These are phyloP conservation scores for Immersiella caudata DNA, from an alignment of 495 filamentous ascomycete genomes.

Conservation along the genomic window DNA sequence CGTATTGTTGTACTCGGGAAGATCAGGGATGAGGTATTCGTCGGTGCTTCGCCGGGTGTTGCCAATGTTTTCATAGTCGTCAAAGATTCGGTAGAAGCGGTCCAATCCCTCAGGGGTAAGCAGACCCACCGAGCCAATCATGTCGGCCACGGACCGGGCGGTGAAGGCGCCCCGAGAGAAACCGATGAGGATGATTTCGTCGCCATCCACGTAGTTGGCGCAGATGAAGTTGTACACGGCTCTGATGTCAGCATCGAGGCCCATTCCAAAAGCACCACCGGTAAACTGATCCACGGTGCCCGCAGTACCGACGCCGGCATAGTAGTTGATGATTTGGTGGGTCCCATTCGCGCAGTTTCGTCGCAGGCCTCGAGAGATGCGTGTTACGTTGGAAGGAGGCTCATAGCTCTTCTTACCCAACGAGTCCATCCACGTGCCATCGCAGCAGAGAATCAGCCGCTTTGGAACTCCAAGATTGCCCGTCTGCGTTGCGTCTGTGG, in stretches of 20 bases:
- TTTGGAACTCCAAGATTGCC: conserved; percentile 22
- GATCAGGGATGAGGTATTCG: conserved; percentile 26
- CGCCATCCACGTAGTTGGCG: conserved; percentile 63
- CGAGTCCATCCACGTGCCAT: conserved; percentile 46
- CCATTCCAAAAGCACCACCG: conserved; percentile 52
- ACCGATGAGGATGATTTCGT: conserved; percentile 68
- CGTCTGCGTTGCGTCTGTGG: not conserved
- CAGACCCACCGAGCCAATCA: conserved; percentile 63
- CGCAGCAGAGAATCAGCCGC: conserved; percentile 40
- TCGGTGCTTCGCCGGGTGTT: conserved; percentile 21
- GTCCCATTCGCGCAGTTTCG: conserved; percentile 38
- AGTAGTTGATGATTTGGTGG: conserved; percentile 50
- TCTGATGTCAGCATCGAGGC: conserved; percentile 54
- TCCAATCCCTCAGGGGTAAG: conserved; percentile 63
- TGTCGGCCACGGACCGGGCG: conserved; percentile 61
- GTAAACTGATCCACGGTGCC: conserved; percentile 48
- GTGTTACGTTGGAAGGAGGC: conserved; percentile 50
- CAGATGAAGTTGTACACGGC: conserved; percentile 67
- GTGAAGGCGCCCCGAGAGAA: conserved; percentile 75
- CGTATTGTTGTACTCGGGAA: conserved; percentile 28
- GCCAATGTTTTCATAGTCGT: conserved; percentile 50
- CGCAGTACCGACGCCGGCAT: conserved; percentile 49
- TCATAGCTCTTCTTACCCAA: conserved; percentile 33
- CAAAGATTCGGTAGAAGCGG: conserved; percentile 61
- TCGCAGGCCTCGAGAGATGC: conserved; percentile 42